Percentiles rank a stretch among this genome's conserved stretches.
Conservation (phyloP, 1,284 basidiomycete genomes). For the Lignosus rhinocerotis region DNA sequence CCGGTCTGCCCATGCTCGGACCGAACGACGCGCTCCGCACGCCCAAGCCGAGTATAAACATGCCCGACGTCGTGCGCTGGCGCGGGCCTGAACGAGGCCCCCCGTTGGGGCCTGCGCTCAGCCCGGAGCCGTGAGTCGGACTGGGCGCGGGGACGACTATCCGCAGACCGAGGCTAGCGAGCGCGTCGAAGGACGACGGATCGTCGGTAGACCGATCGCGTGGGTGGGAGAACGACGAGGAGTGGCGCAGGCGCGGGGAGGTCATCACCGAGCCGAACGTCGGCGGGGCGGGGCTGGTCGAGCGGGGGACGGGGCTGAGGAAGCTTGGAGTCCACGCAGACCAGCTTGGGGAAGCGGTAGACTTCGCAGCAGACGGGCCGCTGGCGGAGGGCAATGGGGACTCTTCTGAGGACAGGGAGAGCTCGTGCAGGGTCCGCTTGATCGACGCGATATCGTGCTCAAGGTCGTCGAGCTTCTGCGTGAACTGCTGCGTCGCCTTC, state of each 20-base stretch:
- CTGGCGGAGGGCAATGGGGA: constrained; percentile 11
- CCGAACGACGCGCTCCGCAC: constrained; percentile 38
- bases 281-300: constrained; percentile 44
- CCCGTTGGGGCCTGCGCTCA: constrained; percentile 20
- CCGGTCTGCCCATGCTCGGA: constrained; percentile 10
- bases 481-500: constrained; percentile 52
- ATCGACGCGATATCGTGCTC: constrained; percentile 76
- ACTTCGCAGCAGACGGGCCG: constrained; percentile 9
- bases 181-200: constrained; percentile 36
- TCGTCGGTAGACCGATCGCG: constrained; percentile 15
- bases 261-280: constrained; percentile 74
- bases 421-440: constrained; percentile 57
- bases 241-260: constrained; percentile 52
- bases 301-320: constrained; percentile 39
- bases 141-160: constrained; percentile 51
- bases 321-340: constrained; percentile 54
- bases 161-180: constrained; percentile 53
- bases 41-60: constrained; percentile 63
- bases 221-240: constrained; percentile 41
- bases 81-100: constrained; percentile 26
- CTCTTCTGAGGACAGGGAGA: constrained; percentile 28
- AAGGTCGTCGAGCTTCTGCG: constrained; percentile 71
- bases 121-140: constrained; percentile 8
- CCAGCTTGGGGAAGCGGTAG: constrained; percentile 44
- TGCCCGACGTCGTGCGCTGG: constrained; percentile 53